A percentile compares a stretch with the other conserved stretches of the same genome.
phyloP scores from a whole-genome alignment of 2,329 filamentous ascomycete genomes.

The Colletotrichum shisoi region DNA sequence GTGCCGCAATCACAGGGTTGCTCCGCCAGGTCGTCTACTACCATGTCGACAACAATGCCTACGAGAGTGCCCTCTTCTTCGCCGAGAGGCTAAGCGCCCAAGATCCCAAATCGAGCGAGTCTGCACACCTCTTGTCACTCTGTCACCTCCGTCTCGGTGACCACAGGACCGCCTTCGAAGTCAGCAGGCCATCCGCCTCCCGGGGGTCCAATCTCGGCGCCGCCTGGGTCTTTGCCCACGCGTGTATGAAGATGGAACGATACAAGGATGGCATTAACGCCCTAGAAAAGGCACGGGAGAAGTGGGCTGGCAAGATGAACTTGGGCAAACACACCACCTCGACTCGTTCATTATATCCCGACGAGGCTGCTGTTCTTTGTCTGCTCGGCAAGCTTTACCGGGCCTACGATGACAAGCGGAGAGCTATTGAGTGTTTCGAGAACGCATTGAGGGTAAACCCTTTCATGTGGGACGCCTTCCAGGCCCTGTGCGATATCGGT shows the following conservation, averaged over 20 bases:
- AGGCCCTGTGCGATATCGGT: constrained; percentile 85
- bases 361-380: constrained; percentile 83
- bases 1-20: constrained; percentile 59
- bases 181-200: constrained; percentile 73
- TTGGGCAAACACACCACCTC: constrained; percentile 86
- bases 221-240: constrained; percentile 89
- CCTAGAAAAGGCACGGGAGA: constrained; percentile 79
- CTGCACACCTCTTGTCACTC: constrained; percentile 81
- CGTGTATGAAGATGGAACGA: constrained; percentile 80
- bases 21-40: constrained; percentile 69
- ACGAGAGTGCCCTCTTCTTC: constrained; percentile 92
- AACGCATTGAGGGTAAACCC: constrained; percentile 89
- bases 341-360: constrained; percentile 76
- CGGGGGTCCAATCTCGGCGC: constrained; percentile 83
- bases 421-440: constrained; percentile 85
- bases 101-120: constrained; percentile 81
- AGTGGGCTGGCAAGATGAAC: constrained; percentile 78
- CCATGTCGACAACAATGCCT: constrained; percentile 86
- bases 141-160: constrained; percentile 86
- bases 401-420: constrained; percentile 81
- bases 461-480: constrained; percentile 98
- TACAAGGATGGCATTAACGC: constrained; percentile 83
- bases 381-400: constrained; percentile 88
- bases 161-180: constrained; percentile 84
- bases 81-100: constrained; percentile 85